Percentiles rank a stretch among this genome's conserved stretches.
These are phyloP conservation scores for Fraxinus platypoda DNA, from an alignment of 305 asterid species.

Conservation along the genomic window DNA sequence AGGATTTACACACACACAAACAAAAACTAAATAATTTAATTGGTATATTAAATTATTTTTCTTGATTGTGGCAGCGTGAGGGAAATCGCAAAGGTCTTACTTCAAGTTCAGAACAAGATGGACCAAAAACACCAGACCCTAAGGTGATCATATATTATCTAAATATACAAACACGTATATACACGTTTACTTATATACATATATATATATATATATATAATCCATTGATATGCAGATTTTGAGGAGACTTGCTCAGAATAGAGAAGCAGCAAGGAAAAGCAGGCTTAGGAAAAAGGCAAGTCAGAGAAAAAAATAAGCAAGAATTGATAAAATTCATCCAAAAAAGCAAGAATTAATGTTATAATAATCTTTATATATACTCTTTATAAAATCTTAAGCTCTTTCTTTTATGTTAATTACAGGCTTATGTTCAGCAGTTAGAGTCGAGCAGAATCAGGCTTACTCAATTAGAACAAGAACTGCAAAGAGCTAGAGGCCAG, in stretches of 20 bases:
- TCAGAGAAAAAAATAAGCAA: background rate
- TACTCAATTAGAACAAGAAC: slow-evolving; percentile 31
- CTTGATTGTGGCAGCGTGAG: slow-evolving; percentile 58
- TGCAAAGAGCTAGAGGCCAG: slow-evolving; percentile 32
- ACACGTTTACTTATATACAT: background rate
- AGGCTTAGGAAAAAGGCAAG: slow-evolving; percentile 79
- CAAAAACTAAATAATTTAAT: background rate
- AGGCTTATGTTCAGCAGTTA: slow-evolving; percentile 38
- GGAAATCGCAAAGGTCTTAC: slow-evolving; percentile 64
- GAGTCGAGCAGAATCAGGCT: slow-evolving; percentile 33
- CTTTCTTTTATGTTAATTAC: background rate
- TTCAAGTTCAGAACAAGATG: slow-evolving; percentile 66
- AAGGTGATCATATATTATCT: slow-evolving; percentile 45
- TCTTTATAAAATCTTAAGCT: background rate
- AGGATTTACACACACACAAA: slow-evolving; percentile 28
- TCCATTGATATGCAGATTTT: slow-evolving; percentile 47
- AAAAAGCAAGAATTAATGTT: background rate
- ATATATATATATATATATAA: background rate
- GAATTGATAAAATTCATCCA: background rate
- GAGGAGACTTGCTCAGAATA: slow-evolving; percentile 96
- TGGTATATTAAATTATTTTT: background rate
- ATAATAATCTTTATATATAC: background rate
- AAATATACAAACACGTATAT: background rate
- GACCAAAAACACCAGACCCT: slow-evolving; percentile 74
- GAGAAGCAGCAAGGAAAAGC: slow-evolving; percentile 99